These are phyloP conservation scores for Leucosporidium scottii DNA, from an alignment of 768 basidiomycete genomes.

Conservation along the genomic window DNA sequence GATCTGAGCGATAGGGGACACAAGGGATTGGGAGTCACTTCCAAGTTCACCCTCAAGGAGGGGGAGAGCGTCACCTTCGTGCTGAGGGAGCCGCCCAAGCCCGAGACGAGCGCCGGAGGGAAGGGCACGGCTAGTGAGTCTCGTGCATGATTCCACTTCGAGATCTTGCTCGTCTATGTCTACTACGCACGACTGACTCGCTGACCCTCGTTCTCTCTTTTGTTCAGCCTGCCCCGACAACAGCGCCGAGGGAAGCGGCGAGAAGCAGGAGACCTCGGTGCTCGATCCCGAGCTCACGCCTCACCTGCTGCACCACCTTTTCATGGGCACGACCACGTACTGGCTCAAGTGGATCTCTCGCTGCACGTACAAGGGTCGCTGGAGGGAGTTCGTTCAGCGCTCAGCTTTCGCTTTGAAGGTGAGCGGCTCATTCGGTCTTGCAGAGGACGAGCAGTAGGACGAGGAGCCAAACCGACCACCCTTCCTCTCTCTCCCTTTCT, in stretches of 20 bases:
- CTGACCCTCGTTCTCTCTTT: too few relatives aligned
- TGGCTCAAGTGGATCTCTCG: slow-evolving; percentile 87
- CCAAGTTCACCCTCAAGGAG: slow-evolving; percentile 61
- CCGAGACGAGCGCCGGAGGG: slow-evolving; percentile 36
- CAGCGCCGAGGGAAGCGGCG: not conserved
- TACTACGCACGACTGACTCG: not conserved
- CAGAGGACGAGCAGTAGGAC: too few relatives aligned
- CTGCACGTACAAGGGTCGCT: slow-evolving; percentile 82
- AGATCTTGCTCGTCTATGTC: not conserved
- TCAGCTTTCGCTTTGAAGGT: slow-evolving; percentile 91
- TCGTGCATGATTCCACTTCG: not conserved
- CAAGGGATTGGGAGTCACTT: slow-evolving; percentile 57
- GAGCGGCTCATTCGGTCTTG: slow-evolving; percentile 15
- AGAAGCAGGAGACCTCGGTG: slow-evolving; percentile 5
- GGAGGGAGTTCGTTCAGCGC: slow-evolving; percentile 90
- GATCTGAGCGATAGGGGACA: slow-evolving; percentile 60
- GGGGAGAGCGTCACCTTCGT: slow-evolving; percentile 89
- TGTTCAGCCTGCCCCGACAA: slow-evolving; percentile 9
- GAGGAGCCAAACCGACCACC: not conserved
- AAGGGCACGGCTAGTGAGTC: slow-evolving; percentile 5
- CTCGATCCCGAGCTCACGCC: slow-evolving; percentile 14
- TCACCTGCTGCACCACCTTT: slow-evolving; percentile 32
- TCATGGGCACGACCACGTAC: slow-evolving; percentile 63
- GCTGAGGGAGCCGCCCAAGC: slow-evolving; percentile 55
- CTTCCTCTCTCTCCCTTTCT: too few relatives aligned